Evolutionary conservation across 176 grass and related monocot species (phyloP).

Genomic region (Calamus simplicifolius): DNA sequence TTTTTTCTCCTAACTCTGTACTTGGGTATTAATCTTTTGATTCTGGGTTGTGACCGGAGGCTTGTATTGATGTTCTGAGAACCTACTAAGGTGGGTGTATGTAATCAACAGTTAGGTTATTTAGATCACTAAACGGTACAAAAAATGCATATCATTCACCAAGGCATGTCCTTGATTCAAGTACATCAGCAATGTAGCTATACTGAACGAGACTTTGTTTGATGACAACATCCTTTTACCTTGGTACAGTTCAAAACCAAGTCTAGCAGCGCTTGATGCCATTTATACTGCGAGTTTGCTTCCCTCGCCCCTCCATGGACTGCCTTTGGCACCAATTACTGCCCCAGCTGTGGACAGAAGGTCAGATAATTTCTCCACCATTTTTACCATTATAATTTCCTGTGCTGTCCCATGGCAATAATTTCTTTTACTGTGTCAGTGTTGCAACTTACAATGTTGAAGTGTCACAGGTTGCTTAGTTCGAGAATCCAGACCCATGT

Average conservation of each 20-base stretch:
- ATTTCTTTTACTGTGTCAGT: neutral
- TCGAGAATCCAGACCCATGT: conserved; percentile 83
- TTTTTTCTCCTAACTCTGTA: no score
- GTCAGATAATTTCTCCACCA: conserved; percentile 14
- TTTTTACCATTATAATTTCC: neutral
- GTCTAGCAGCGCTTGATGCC: conserved; percentile 77
- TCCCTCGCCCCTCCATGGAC: conserved; percentile 81
- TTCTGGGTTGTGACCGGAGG: no score
- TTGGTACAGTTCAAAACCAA: conserved; percentile 69
- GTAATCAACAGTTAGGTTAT: no score
- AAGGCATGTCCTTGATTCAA: no score
- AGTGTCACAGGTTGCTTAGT: conserved; percentile 61
- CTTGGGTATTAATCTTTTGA: no score
- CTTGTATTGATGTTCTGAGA: no score
- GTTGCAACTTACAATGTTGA: neutral
- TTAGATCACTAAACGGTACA: no score
- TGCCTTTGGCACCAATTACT: conserved; percentile 93
- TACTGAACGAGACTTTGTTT: no score
- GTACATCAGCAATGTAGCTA: no score
- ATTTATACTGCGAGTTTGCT: conserved; percentile 82
- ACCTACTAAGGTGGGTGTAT: no score
- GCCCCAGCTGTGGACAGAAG: conserved; percentile 77
- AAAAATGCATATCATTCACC: no score
- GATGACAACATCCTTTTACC: conserved; percentile 4
- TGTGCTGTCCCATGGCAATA: neutral